phyloP scores from a whole-genome alignment of 331 rosid species.

The Pyrus hybrid region DNA sequence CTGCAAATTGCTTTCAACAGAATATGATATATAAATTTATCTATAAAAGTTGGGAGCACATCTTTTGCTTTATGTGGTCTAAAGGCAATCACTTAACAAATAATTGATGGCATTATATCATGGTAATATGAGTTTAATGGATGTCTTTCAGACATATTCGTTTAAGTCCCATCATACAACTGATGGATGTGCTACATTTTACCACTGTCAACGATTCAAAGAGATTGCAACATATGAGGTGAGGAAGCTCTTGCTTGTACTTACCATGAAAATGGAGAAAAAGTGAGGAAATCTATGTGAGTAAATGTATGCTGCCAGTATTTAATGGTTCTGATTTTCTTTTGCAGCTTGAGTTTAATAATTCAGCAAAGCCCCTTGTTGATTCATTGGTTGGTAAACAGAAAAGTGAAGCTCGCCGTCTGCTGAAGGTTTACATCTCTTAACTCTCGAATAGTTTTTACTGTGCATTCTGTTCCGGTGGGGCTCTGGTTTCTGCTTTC shows the following conservation, averaged over 20 bases:
- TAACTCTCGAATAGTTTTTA: not conserved
- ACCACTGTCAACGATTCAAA: not conserved
- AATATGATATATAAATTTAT: not conserved
- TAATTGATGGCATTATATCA: not conserved
- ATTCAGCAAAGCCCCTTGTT: not conserved
- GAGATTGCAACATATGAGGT: not conserved
- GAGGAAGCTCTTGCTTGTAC: not conserved
- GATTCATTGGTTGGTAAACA: not conserved
- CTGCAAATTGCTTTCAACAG: not conserved
- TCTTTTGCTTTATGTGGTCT: not conserved
- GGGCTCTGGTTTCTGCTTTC: not conserved
- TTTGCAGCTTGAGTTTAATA: not conserved
- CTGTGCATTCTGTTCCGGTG: not conserved
- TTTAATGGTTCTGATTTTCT: not conserved
- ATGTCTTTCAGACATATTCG: not conserved
- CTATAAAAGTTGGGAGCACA: not conserved
- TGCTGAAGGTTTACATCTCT: constrained; percentile 14
- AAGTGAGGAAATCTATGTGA: not conserved
- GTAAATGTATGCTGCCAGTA: not conserved
- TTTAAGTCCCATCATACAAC: not conserved
- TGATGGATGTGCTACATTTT: not conserved
- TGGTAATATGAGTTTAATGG: too few species aligned
- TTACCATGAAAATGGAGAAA: not conserved
- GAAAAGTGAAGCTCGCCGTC: not conserved
- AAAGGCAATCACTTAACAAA: not conserved